These are phyloP conservation scores for Calamus simplicifolius DNA, from an alignment of 176 grass and related monocot genomes.

Conservation along the genomic window DNA sequence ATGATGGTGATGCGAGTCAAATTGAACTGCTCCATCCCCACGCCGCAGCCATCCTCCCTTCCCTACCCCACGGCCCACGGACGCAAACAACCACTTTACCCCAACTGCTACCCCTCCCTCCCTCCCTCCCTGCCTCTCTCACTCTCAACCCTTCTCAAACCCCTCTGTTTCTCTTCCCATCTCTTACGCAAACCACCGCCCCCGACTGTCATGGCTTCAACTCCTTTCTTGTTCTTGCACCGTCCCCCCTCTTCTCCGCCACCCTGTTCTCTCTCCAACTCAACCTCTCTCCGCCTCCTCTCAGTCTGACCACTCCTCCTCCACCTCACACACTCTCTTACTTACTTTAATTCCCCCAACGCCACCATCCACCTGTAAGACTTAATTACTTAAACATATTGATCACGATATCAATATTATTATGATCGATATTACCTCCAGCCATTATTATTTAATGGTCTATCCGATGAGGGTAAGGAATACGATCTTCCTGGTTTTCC, in stretches of 20 bases:
- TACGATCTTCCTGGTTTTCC: no score
- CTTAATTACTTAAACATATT: no score
- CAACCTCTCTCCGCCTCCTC: conserved; percentile 32
- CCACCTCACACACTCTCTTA: not conserved
- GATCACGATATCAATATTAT: no score
- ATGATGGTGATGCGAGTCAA: no score
- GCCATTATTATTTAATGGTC: no score
- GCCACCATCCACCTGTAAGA: conserved; percentile 38
- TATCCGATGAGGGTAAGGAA: no score
- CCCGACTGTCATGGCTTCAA: no score
- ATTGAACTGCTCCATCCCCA: no score
- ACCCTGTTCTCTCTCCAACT: not conserved
- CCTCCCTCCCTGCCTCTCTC: not conserved
- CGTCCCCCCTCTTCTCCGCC: not conserved
- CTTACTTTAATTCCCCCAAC: not conserved
- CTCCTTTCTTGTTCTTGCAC: not conserved
- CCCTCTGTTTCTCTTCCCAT: conserved; percentile 7
- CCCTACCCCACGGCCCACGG: no score
- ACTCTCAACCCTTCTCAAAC: conserved; percentile 20
- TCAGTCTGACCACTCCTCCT: conserved; percentile 30
- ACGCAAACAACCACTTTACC: no score
- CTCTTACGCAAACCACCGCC: not conserved
- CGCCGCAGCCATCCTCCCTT: no score
- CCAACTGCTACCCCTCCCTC: conserved; percentile 1
- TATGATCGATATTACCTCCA: no score